Evolutionary conservation across 2,329 filamentous ascomycete genomes (phyloP), one percentile per base, ranked within the genome.

Genomic region (Ophiostoma sp.): DNA sequence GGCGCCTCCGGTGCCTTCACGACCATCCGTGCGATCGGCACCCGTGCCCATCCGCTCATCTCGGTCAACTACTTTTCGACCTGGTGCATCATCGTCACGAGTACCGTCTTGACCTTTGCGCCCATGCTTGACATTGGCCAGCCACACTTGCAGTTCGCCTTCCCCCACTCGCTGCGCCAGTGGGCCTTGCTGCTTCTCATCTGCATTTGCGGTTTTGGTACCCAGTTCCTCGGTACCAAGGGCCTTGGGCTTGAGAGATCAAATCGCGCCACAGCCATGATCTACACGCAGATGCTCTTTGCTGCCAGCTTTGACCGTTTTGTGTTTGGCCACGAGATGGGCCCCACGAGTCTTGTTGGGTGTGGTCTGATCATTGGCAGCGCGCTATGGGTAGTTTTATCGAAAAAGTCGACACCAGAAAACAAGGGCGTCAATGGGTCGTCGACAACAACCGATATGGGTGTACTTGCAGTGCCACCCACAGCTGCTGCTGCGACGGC

Each of bases 161-260:
- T 85, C 36, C 83, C 85, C 1, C 77, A 80, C 3, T 80, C 83
- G 33, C 15, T 78, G 55, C 82, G 81, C 70, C 84, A 95, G 79
- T 95, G 92, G 91, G 80, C 83, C 0, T 85, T 94, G 52, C 82
- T 97, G 19, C 71, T 90, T 0, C 87, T 91, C 50, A 83, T 97
- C 3, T 93, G 92, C 0, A 78, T 89, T 0, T 91, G 91, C 76
- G 95, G 95, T 0, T 95, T 97, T 79, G 80, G 92, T 28, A 92
- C 95, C 88, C 95, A 97, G 86, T 94, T 94, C 77, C 85, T 97
- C n/a, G 84, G 97, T 22, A 96, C 94, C 0, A 87, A 89, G 0
- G 94, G 93, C 0, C 82, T 98, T 66, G 83, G 91, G 31, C 89
- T 91, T 75, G 76, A 95, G 78, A 91, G 91, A 75, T 86, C 86